A percentile compares a stretch with the other conserved stretches of the same genome.
phyloP scores from a whole-genome alignment of 2,329 filamentous ascomycete genomes.

The Tolypocladium tropicale region DNA sequence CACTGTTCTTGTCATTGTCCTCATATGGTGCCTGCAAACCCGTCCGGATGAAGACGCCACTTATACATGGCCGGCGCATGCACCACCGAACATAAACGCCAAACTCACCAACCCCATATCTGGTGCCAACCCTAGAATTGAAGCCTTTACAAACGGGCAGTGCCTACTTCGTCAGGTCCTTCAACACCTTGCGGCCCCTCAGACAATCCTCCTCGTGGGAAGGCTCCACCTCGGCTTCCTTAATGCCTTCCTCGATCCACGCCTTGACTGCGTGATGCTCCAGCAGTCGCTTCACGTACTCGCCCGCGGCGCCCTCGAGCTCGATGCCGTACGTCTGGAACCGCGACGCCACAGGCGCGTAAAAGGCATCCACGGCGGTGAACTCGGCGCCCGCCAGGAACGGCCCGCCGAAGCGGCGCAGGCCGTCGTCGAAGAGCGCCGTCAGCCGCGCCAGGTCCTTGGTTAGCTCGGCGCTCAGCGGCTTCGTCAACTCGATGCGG shows the following conservation, averaged over 20 bases:
- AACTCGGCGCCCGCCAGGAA: constrained; percentile 28
- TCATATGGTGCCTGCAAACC: too few species aligned
- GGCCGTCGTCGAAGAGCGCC: constrained; percentile 26
- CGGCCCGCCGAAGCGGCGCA: constrained; percentile 28
- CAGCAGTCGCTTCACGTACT: constrained; percentile 23
- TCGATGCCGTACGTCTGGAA: constrained; percentile 25
- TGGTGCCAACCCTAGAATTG: background rate
- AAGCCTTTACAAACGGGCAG: background rate
- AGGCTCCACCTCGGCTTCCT: constrained; percentile 26
- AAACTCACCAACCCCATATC: background rate
- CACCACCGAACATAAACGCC: background rate
- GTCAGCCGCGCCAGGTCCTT: constrained; percentile 24
- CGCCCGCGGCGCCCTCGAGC: constrained; percentile 16
- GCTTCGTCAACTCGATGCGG: constrained; percentile 20
- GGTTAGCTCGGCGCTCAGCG: constrained; percentile 18
- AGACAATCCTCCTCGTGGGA: constrained; percentile 25
- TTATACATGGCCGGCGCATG: too few species aligned
- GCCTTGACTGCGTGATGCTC: constrained; percentile 22
- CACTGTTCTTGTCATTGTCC: too few species aligned
- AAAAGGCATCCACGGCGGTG: constrained; percentile 29
- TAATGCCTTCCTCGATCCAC: constrained; percentile 27
- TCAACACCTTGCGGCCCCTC: constrained; percentile 18
- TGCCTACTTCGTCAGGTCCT: constrained; percentile 13
- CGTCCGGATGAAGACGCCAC: too few species aligned
- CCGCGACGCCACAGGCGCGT: constrained; percentile 28